Conservation (phyloP, 257 asterid species). For the Anisodus acutangulus region DNA sequence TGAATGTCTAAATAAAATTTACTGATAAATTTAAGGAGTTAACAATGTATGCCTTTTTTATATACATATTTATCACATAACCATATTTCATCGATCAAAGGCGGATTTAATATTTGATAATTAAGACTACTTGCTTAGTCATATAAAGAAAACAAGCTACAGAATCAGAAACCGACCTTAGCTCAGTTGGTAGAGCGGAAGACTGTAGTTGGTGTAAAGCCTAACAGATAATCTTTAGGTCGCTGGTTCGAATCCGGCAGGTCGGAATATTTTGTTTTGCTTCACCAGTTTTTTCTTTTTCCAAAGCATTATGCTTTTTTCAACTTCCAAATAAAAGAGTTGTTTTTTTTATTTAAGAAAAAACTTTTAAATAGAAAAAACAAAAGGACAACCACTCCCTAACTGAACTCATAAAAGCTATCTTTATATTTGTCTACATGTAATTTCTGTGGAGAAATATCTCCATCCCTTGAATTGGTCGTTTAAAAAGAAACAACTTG, state of each 20-base stretch:
- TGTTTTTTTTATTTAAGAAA: neutral
- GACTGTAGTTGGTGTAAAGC: neutral
- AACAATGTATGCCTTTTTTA: neutral
- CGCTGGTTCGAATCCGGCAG: slow-evolving; percentile 58
- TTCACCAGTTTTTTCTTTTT: neutral
- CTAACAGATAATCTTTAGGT: slow-evolving; percentile 39
- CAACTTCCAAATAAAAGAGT: neutral
- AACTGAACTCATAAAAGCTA: neutral
- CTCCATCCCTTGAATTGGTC: neutral
- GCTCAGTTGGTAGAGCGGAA: slow-evolving; percentile 33
- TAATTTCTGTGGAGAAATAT: neutral
- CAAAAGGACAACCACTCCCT: neutral
- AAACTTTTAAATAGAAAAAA: neutral
- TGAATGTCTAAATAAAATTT: too few species aligned
- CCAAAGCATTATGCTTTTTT: neutral
- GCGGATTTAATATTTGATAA: neutral
- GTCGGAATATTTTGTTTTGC: slow-evolving; percentile 28
- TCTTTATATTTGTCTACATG: neutral
- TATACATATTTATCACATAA: neutral
- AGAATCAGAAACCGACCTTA: neutral
- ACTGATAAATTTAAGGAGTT: too few species aligned
- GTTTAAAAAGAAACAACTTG: neutral
- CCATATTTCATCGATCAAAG: neutral
- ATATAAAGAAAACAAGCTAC: too few species aligned
- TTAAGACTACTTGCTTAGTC: too few species aligned